Base-by-base conservation (phyloP, 208 protist genomes). In the Wallacemonas sp. region DNA sequence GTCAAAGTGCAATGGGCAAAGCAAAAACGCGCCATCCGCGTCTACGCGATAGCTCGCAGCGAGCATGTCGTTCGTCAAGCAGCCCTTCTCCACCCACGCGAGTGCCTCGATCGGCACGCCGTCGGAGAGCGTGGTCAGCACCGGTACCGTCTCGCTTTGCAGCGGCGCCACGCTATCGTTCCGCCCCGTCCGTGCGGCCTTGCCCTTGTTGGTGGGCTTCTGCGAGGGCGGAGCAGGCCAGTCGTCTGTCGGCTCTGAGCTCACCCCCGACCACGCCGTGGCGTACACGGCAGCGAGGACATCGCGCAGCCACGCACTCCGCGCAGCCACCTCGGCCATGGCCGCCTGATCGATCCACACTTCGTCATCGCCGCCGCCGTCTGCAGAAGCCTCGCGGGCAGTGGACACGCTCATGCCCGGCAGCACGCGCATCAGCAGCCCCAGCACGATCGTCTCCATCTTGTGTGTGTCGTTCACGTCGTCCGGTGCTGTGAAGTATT, bases 231-330 rank as follows among this genome's bases (percentile, higher is more conserved):
- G n/a, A n/a, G n/a, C n/a, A n/a, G 11, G 17, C 43, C 43, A 47
- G 19, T 47, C 43, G 17, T 14, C 4, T 4, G 43, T 4, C 11
- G 6, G 3, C 11, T 8, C 43, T 5, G 11, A 47, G 17, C 11
- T 47, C 19, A 17, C 19, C 11, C 43, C 43, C 4, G 17, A 14
- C 43, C 43, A 47, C 17, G 43, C 43, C 11, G 43, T 47, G 11
- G 43, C 43, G 19, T 47, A 47, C 11, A 17, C 43, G 11, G 19
- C 17, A 4, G 11, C 5, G 17, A 47, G 43, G 11, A 23, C 19
- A 17, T 47, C 43, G 43, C 43, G 43, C 17, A 47, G 43, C 43
- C 43, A 47, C 43, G 4, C 43, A 47, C 43, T 47, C 43, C 17
- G 11, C 4, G 17, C 19, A 4, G 43, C 43, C 11, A 19, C 43